phyloP scores from a whole-genome alignment of 2,329 filamentous ascomycete genomes.

The Neonectria punicea region DNA sequence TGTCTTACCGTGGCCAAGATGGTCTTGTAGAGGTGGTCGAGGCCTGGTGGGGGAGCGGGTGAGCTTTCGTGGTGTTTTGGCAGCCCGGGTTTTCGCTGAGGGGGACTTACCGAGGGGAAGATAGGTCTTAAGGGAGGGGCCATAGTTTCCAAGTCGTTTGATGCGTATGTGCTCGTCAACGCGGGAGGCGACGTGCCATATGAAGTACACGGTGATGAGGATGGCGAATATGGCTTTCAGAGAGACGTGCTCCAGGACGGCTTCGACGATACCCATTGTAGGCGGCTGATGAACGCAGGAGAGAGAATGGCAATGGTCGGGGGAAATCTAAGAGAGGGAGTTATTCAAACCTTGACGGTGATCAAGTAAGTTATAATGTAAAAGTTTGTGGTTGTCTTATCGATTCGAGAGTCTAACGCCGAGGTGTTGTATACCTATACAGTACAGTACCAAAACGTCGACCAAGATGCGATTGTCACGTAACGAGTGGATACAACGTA shows the following conservation, averaged over 20 bases:
- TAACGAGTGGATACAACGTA: not conserved
- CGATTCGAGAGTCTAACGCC: not conserved
- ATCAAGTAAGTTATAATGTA: too few species aligned
- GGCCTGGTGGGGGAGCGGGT: constrained; percentile 52
- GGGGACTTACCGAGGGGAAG: constrained; percentile 58
- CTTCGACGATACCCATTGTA: constrained; percentile 63
- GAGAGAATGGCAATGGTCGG: not conserved
- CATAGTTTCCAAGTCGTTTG: constrained; percentile 57
- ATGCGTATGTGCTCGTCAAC: constrained; percentile 58
- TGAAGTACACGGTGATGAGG: constrained; percentile 49
- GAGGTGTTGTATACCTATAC: not conserved
- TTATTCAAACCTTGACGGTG: too few species aligned
- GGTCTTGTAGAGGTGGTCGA: constrained; percentile 72
- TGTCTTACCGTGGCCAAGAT: constrained; percentile 63
- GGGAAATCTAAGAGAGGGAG: not conserved
- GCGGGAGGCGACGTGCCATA: constrained; percentile 52
- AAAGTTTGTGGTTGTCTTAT: not conserved
- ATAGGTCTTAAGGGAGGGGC: constrained; percentile 48
- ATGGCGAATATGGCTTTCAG: constrained; percentile 51
- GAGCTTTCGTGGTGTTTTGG: not conserved
- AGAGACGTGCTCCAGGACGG: constrained; percentile 57
- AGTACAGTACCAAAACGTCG: not conserved
- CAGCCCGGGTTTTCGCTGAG: not conserved
- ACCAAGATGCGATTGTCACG: not conserved
- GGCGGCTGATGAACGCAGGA: not conserved